A percentile compares a stretch with the other conserved stretches of the same genome.
phyloP scores from a whole-genome alignment of 1,139 yeast genomes.

The Magnusiomyces suaveolens region DNA sequence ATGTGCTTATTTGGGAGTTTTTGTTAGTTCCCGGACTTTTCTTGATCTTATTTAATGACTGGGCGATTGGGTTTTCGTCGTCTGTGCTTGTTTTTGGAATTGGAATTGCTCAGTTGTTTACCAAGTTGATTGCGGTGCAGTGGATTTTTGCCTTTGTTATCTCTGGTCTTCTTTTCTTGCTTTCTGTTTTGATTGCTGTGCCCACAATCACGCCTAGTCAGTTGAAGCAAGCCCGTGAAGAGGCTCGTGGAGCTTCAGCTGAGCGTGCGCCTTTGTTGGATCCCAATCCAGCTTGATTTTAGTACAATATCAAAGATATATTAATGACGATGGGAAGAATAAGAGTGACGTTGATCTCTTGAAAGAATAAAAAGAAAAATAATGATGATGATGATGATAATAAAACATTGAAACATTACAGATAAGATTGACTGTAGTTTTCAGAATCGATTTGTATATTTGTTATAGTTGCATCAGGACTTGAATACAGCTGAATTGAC shows the following conservation, averaged over 20 bases:
- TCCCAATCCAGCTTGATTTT: not conserved
- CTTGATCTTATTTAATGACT: constrained; percentile 54
- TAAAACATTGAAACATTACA: too few relatives aligned
- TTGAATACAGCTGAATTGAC: too few relatives aligned
- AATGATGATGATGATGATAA: too few relatives aligned
- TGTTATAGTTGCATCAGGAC: too few relatives aligned
- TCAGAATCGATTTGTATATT: too few relatives aligned
- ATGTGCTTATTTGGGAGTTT: constrained; percentile 70
- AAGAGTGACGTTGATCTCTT: too few relatives aligned
- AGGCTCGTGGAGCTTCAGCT: not conserved
- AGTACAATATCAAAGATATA: not conserved
- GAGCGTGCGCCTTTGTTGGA: constrained; percentile 2
- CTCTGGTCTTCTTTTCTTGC: constrained; percentile 43
- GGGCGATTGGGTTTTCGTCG: constrained; percentile 56
- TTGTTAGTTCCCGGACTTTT: constrained; percentile 53
- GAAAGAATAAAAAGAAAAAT: too few relatives aligned
- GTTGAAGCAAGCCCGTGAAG: not conserved
- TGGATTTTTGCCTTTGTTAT: constrained; percentile 75
- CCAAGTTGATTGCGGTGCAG: constrained; percentile 63
- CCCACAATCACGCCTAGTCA: constrained; percentile 5
- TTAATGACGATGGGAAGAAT: too few relatives aligned
- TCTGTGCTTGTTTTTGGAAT: constrained; percentile 52
- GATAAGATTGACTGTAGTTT: too few relatives aligned
- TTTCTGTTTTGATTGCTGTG: constrained; percentile 41
- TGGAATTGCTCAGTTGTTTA: constrained; percentile 59